Conservation (phyloP, 345 rosid species). For the Lumnitzera racemosa region DNA sequence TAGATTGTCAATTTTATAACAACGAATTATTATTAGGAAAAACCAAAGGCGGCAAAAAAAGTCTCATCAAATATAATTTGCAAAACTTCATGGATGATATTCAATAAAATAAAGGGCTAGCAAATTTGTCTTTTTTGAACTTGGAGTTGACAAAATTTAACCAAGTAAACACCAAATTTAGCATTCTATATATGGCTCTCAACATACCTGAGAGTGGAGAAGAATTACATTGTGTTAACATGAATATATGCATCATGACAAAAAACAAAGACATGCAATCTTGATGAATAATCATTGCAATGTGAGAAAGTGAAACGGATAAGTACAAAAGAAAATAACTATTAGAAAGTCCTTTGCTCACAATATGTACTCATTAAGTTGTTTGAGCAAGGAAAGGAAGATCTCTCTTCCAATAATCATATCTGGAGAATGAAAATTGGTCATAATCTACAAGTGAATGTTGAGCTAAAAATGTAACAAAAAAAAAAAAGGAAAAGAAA, state of each 20-base stretch:
- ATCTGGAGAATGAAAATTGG: constrained; percentile 76
- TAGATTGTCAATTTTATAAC: constrained; percentile 50
- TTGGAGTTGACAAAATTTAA: constrained; percentile 97
- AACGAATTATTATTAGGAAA: neutral
- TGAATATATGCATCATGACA: neutral
- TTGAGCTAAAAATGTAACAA: constrained; percentile 6
- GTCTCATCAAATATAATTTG: neutral
- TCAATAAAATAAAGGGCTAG: neutral
- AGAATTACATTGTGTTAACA: constrained; percentile 1
- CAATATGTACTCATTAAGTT: constrained; percentile 90
- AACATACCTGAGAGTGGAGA: constrained; percentile 45
- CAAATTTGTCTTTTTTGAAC: constrained; percentile 19
- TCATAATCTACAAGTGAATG: constrained; percentile 52
- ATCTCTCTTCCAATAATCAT: constrained; percentile 70
- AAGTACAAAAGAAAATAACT: neutral
- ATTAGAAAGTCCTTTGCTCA: constrained; percentile 32
- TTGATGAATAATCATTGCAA: neutral
- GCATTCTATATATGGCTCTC: constrained; percentile 90
- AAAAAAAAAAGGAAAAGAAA: no score
- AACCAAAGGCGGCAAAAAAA: neutral
- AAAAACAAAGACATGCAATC: neutral
- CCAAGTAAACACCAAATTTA: constrained; percentile 85
- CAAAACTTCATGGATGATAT: neutral
- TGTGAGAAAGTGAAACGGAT: neutral
- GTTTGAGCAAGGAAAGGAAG: constrained; percentile 83